These are phyloP conservation scores for Mortierella sp. DNA, from an alignment of 371 early-diverging fungal genomes.

Conservation along the genomic window DNA sequence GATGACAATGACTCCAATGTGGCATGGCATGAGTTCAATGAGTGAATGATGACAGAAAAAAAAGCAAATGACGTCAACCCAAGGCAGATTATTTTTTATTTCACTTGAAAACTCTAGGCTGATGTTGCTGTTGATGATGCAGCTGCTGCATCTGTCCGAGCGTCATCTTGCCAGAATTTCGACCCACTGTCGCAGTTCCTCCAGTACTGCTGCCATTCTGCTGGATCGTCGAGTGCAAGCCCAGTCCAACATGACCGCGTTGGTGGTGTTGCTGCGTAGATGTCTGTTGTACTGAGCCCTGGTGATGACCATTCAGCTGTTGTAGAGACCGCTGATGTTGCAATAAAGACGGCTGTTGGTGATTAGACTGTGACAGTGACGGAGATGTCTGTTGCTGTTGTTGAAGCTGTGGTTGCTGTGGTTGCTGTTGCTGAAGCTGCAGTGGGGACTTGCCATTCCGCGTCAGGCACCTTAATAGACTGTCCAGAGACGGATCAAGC, in stretches of 20 bases:
- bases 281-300: constrained; percentile 11
- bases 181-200: constrained; percentile 28
- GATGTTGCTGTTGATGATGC: constrained; percentile 41
- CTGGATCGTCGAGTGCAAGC: constrained; percentile 1
- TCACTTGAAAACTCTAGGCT: constrained; percentile 11
- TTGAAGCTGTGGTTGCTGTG: constrained; percentile 10
- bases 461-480: constrained; percentile 35
- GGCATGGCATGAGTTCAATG: not conserved
- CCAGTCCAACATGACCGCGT: constrained; percentile 17
- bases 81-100: not conserved
- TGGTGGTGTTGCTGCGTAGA: constrained; percentile 9
- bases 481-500: constrained; percentile 39
- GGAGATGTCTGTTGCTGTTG: constrained; percentile 14
- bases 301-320: constrained; percentile 30
- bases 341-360: constrained; percentile 1
- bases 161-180: constrained; percentile 45
- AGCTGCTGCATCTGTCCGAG: constrained; percentile 47
- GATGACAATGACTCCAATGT: not conserved
- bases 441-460: constrained; percentile 34
- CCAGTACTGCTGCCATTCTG: constrained; percentile 15
- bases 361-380: constrained; percentile 10
- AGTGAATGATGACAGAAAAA: not conserved
- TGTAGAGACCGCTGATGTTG: constrained; percentile 40
- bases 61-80: not conserved
- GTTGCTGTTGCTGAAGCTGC: constrained; percentile 36